Evolutionary conservation across 139 green algal species (phyloP), one percentile per base, ranked within the genome.

Genomic region (Mesotaenium endlicherianum): DNA sequence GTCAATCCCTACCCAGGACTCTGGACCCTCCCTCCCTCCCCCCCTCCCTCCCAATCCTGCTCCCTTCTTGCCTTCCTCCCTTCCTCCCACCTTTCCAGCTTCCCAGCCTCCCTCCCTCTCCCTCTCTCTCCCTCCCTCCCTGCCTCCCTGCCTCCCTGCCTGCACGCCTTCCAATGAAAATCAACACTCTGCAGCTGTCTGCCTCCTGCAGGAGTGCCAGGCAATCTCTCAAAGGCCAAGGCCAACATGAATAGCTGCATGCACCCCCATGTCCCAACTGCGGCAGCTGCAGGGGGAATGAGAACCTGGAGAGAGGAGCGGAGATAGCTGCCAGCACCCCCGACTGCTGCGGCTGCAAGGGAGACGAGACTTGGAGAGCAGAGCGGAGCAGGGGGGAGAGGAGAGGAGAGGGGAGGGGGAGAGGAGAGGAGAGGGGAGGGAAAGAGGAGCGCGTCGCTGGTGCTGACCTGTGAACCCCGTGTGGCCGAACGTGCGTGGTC

Each of bases 381-480:
- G 26, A 64, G 26, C 53, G 26, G 26, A 20, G 26, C 53, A 64
- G 26, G 26, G 26, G 53, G 20, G 26, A 64, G 26, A 20, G 26
- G 20, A 64, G 53, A 20, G 26, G 26, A 20, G 26, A 34, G 26
- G 26, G 26, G 26, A 64, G 20, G 20, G 20, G 20, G 26, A 76
- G 3, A 53, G 14, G 42, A 34, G 1, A n/a, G 34, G 34, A 42
- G 0, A 76, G 68, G 3, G 3, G 1, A 58, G 42, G 0, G 1
- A 60, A 1, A 1, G 36, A 34, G 0, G 1, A 60, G 5, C 36
- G 2, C 1, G 26, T 41, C 41, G 31, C 8, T 31, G 31, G 20
- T 38, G 45, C 79, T 47, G 4, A 87, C 81, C 81, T 38, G 86
- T 90, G 59, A 85, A 90, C 36, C 86, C 86, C 34, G 84, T 90